Evolutionary conservation across 2,329 filamentous ascomycete species (phyloP).

Genomic region (Arthrinium phaeospermum): DNA sequence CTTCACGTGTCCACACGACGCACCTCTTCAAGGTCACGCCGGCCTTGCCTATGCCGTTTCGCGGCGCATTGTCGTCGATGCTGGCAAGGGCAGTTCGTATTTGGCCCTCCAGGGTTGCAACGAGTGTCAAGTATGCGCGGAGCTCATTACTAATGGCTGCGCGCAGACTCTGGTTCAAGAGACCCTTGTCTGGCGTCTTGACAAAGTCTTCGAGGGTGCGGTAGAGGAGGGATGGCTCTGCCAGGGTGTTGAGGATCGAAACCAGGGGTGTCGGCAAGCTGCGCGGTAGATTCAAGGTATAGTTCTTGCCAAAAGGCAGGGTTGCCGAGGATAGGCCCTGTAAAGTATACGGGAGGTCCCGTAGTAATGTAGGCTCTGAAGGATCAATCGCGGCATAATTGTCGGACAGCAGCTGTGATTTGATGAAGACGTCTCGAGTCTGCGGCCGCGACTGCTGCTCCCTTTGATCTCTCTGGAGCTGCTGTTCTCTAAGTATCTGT

Average conservation of each 20-base stretch:
- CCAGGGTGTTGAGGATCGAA: constrained; percentile 84
- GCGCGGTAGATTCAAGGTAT: constrained; percentile 75
- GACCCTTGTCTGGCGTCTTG: constrained; percentile 77
- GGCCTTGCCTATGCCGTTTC: constrained; percentile 78
- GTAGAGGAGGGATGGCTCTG: constrained; percentile 94
- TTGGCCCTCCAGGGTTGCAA: constrained; percentile 91
- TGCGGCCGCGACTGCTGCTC: constrained; percentile 29
- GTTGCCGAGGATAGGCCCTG: constrained; percentile 91
- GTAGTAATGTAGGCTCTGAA: constrained; percentile 69
- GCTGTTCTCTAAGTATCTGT: constrained; percentile 30
- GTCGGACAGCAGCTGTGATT: constrained; percentile 62
- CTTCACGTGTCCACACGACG: constrained; percentile 95
- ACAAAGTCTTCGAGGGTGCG: constrained; percentile 80
- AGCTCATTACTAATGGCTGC: constrained; percentile 86
- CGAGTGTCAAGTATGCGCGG: constrained; percentile 85
- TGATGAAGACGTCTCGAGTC: constrained; percentile 59
- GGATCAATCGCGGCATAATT: constrained; percentile 64
- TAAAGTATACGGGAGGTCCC: constrained; percentile 89
- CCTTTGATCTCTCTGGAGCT: constrained; percentile 32
- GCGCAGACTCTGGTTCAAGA: constrained; percentile 90
- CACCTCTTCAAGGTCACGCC: constrained; percentile 95
- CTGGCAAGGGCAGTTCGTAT: constrained; percentile 81
- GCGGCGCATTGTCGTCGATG: constrained; percentile 70
- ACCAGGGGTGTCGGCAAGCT: constrained; percentile 84
- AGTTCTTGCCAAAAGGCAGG: constrained; percentile 73